Percentiles rank a stretch among this genome's conserved stretches.
phyloP scores from a whole-genome alignment of 352 stramenopile species.

The Pythium sukuiense region DNA sequence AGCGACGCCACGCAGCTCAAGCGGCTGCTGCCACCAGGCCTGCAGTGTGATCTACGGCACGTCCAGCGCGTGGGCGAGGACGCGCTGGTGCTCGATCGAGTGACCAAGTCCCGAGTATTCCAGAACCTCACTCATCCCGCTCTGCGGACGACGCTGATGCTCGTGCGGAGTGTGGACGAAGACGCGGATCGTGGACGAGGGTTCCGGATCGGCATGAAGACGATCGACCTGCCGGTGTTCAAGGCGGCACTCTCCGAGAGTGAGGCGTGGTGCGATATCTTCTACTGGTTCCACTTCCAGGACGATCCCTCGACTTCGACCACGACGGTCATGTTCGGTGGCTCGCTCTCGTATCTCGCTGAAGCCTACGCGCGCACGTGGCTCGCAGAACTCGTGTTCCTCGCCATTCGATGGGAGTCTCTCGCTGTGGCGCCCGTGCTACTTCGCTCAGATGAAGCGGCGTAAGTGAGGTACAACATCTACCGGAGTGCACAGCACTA shows the following conservation, averaged over 20 bases:
- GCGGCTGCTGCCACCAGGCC: conserved; percentile 34
- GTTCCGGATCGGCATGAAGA: conserved; percentile 58
- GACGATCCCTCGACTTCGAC: conserved; percentile 3
- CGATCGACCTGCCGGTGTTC: conserved; percentile 49
- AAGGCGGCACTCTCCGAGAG: conserved; percentile 40
- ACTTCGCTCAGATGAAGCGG: too few species aligned
- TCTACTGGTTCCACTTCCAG: conserved; percentile 63
- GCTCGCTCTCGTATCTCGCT: conserved; percentile 48
- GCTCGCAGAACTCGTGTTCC: conserved; percentile 58
- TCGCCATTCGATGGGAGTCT: conserved; percentile 59
- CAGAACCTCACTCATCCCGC: conserved; percentile 29
- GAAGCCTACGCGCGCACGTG: conserved; percentile 48
- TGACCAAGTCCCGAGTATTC: conserved; percentile 36
- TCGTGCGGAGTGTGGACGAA: conserved; percentile 32
- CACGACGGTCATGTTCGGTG: conserved; percentile 42
- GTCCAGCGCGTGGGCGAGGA: conserved; percentile 48
- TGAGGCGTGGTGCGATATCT: conserved; percentile 64
- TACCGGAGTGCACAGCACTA: too few species aligned
- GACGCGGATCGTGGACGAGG: conserved; percentile 15
- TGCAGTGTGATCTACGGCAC: conserved; percentile 42
- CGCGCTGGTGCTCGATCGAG: conserved; percentile 48
- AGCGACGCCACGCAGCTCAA: conserved; percentile 35
- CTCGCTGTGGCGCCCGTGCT: conserved; percentile 44
- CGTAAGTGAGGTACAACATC: too few species aligned
- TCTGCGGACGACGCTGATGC: conserved; percentile 53